Conservation (phyloP, 495 filamentous ascomycete genomes). For the Symbiotaphrina buchneri region DNA sequence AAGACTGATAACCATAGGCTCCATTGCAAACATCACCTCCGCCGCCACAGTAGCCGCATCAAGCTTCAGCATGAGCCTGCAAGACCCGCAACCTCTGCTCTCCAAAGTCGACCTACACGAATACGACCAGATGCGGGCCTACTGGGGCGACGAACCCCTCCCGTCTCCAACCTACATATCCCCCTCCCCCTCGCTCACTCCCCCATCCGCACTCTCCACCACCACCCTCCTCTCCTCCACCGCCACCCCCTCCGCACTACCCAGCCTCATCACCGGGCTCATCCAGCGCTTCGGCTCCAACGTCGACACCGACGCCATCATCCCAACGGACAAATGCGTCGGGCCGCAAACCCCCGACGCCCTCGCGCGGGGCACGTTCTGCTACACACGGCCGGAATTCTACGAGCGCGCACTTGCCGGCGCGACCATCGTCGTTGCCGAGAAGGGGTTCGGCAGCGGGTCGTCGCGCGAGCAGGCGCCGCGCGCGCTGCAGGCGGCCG, state of each 20-base stretch:
- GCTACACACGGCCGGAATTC: slow-evolving; percentile 17
- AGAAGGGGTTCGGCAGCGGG: slow-evolving; percentile 19
- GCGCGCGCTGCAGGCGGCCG: slow-evolving; percentile 14
- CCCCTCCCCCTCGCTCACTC: too few relatives aligned
- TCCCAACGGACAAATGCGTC: slow-evolving; percentile 14
- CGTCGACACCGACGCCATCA: slow-evolving; percentile 18
- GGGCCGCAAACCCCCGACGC: slow-evolving; percentile 9
- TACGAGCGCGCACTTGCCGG: slow-evolving; percentile 12
- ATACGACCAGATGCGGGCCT: too few relatives aligned
- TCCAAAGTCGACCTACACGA: too few relatives aligned
- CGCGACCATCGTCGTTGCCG: slow-evolving; percentile 18
- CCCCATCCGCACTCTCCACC: too few relatives aligned
- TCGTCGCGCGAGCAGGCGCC: slow-evolving; percentile 20
- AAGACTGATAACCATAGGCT: too few relatives aligned
- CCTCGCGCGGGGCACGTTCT: slow-evolving; percentile 14
- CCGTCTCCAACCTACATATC: too few relatives aligned
- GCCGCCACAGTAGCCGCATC: too few relatives aligned
- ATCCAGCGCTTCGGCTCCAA: slow-evolving; percentile 17
- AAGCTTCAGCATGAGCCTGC: too few relatives aligned
- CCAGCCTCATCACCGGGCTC: slow-evolving; percentile 8
- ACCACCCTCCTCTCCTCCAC: slow-evolving; percentile 19
- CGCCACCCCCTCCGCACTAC: slow-evolving; percentile 17
- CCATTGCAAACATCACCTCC: too few relatives aligned
- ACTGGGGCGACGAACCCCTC: too few relatives aligned
- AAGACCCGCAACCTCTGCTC: too few relatives aligned